These are phyloP conservation scores for Arthrobotrys megalospora DNA, from an alignment of 2,329 filamentous ascomycete species.

Conservation along the genomic window DNA sequence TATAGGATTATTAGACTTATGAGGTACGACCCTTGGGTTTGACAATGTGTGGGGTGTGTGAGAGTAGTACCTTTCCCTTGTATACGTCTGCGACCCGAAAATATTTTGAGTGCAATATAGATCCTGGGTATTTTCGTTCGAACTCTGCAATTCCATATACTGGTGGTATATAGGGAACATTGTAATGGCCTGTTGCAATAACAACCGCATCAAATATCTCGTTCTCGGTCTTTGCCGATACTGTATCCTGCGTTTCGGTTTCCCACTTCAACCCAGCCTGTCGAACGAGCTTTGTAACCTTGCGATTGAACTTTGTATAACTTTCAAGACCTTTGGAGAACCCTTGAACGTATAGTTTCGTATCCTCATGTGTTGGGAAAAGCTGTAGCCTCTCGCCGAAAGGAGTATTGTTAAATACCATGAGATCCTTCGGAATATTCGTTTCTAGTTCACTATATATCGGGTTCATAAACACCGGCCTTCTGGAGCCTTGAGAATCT, in stretches of 20 bases:
- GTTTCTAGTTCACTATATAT: constrained; percentile 87
- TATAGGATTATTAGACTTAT: not conserved
- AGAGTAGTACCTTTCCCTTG: constrained; percentile 69
- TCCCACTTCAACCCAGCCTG: constrained; percentile 29
- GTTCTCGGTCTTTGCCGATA: constrained; percentile 26
- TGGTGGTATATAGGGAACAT: constrained; percentile 77
- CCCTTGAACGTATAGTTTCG: constrained; percentile 78
- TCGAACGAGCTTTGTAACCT: constrained; percentile 43
- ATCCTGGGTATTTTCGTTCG: constrained; percentile 73
- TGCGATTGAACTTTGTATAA: constrained; percentile 61
- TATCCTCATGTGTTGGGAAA: constrained; percentile 80
- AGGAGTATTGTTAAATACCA: constrained; percentile 81
- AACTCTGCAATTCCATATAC: constrained; percentile 76
- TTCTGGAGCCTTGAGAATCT: constrained; percentile 57
- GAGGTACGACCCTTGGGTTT: not conserved
- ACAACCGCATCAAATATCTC: constrained; percentile 79
- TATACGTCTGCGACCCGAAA: constrained; percentile 80
- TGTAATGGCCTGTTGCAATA: constrained; percentile 82
- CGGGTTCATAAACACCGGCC: constrained; percentile 79
- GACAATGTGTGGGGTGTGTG: not conserved
- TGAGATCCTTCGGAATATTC: constrained; percentile 86
- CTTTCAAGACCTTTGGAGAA: constrained; percentile 60
- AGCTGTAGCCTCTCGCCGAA: constrained; percentile 78
- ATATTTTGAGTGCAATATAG: constrained; percentile 82
- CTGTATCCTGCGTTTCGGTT: constrained; percentile 41